phyloP scores from a whole-genome alignment of 805 yeast genomes.

The Cyberlindnera americana region DNA sequence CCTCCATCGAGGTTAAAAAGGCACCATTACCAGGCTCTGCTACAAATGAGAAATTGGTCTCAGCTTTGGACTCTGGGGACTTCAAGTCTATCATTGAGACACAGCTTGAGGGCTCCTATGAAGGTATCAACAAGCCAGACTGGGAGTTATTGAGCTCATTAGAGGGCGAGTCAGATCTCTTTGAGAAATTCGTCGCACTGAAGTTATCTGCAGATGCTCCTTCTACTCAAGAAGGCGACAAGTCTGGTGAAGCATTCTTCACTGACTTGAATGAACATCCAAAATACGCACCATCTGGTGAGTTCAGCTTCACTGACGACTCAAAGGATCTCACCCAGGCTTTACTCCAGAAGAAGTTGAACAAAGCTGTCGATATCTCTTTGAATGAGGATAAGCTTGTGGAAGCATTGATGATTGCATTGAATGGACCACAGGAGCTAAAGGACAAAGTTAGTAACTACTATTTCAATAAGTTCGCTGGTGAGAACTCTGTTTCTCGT shows the following conservation, averaged over 20 bases:
- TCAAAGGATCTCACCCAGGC: constrained; percentile 43
- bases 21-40: constrained; percentile 34
- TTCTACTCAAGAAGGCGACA: constrained; percentile 21
- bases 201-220: constrained; percentile 30
- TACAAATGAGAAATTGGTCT: constrained; percentile 40
- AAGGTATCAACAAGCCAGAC: constrained; percentile 47
- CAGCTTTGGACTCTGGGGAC: constrained; percentile 55
- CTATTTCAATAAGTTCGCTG: constrained; percentile 59
- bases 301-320: constrained; percentile 42
- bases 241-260: constrained; percentile 36
- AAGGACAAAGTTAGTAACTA: constrained; percentile 68
- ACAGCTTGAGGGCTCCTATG: constrained; percentile 41
- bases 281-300: constrained; percentile 47
- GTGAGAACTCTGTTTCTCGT: constrained; percentile 57
- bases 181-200: constrained; percentile 41
- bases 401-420: constrained; percentile 82
- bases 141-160: constrained; percentile 61
- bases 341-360: constrained; percentile 58
- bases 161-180: constrained; percentile 49
- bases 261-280: constrained; percentile 30
- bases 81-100: constrained; percentile 52
- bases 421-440: constrained; percentile 58
- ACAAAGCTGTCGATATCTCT: constrained; percentile 64
- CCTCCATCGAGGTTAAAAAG: constrained; percentile 42
- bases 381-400: constrained; percentile 57